A percentile compares a stretch with the other conserved stretches of the same genome.
Conservation (phyloP, 495 filamentous ascomycete genomes). For the Letharia columbiana region DNA sequence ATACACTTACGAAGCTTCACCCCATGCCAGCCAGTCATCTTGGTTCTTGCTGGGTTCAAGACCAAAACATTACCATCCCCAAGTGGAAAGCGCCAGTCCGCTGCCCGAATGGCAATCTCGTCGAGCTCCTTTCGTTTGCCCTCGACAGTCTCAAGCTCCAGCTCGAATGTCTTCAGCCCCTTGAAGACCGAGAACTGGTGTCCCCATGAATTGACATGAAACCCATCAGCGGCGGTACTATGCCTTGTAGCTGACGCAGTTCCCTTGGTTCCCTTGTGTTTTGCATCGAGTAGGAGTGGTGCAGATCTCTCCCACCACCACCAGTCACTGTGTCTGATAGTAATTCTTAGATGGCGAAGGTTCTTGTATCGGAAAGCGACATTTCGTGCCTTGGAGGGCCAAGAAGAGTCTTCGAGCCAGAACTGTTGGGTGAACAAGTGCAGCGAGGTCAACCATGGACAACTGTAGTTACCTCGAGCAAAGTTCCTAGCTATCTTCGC, state of each 20-base stretch:
- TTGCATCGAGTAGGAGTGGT: slow-evolving; percentile 23
- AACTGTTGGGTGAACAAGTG: slow-evolving; percentile 29
- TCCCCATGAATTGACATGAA: slow-evolving; percentile 18
- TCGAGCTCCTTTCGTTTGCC: slow-evolving; percentile 24
- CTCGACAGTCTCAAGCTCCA: slow-evolving; percentile 29
- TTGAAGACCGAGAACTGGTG: slow-evolving; percentile 19
- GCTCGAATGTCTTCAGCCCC: slow-evolving; percentile 21
- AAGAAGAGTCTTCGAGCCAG: slow-evolving; percentile 19
- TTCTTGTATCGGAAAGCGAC: neutral
- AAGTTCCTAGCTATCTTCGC: neutral
- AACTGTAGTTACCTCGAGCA: neutral
- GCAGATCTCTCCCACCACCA: slow-evolving; percentile 28
- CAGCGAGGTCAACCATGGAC: slow-evolving; percentile 8
- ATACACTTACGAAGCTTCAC: slow-evolving; percentile 7
- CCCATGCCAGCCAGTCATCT: slow-evolving; percentile 18
- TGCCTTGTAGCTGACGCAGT: neutral
- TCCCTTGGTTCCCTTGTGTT: slow-evolving; percentile 3
- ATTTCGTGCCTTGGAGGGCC: neutral
- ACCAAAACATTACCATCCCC: slow-evolving; percentile 15
- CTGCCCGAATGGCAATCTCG: slow-evolving; percentile 15
- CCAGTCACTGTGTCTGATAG: slow-evolving; percentile 32
- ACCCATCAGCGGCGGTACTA: slow-evolving; percentile 17
- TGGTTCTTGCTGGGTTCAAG: slow-evolving; percentile 11
- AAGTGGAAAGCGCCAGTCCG: slow-evolving; percentile 19
- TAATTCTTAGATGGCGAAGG: slow-evolving; percentile 24